Conservation (phyloP, 768 basidiomycete species). For the Leccinum rimulosum region DNA sequence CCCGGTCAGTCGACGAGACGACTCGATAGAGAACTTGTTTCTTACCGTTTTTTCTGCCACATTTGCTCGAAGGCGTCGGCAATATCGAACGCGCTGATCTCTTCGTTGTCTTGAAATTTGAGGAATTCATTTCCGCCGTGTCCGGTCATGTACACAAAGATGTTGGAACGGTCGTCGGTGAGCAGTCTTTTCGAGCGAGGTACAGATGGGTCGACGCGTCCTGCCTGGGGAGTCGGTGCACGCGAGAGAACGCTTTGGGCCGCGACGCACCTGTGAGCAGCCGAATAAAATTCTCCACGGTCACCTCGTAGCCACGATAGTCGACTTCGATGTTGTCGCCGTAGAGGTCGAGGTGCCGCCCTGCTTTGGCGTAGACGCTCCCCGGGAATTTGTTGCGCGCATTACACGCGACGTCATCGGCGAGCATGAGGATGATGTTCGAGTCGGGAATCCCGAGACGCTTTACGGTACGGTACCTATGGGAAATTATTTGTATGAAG, state of each 20-base stretch:
- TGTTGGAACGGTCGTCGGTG: conserved; percentile 85
- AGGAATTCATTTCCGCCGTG: conserved; percentile 98
- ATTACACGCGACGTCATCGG: conserved; percentile 95
- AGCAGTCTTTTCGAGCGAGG: conserved; percentile 92
- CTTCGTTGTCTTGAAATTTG: conserved; percentile 99
- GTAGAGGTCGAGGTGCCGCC: conserved; percentile 82
- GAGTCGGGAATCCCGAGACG: conserved; percentile 97
- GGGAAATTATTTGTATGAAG: conserved; percentile 3
- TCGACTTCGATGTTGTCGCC: conserved; percentile 98
- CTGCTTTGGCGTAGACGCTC: conserved; percentile 87
- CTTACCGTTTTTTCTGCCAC: conserved; percentile 92
- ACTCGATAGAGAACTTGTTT: not conserved
- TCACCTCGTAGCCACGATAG: conserved; percentile 97
- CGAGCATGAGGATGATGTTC: conserved; percentile 98
- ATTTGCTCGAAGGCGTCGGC: conserved; percentile 98
- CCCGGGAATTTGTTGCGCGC: conserved; percentile 88
- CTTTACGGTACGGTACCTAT: conserved; percentile 96
- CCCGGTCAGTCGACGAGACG: conserved; percentile 31
- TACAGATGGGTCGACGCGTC: conserved; percentile 77
- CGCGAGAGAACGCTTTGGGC: not conserved
- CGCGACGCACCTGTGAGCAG: conserved; percentile 76
- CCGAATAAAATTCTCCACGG: conserved; percentile 92
- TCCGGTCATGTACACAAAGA: conserved; percentile 98
- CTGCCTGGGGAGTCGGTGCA: conserved; percentile 38
- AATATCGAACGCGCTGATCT: conserved; percentile 95